A percentile compares a stretch with the other conserved stretches of the same genome.
phyloP scores from a whole-genome alignment of 1,139 yeast species.

The Scheffersomyces quercinus region DNA sequence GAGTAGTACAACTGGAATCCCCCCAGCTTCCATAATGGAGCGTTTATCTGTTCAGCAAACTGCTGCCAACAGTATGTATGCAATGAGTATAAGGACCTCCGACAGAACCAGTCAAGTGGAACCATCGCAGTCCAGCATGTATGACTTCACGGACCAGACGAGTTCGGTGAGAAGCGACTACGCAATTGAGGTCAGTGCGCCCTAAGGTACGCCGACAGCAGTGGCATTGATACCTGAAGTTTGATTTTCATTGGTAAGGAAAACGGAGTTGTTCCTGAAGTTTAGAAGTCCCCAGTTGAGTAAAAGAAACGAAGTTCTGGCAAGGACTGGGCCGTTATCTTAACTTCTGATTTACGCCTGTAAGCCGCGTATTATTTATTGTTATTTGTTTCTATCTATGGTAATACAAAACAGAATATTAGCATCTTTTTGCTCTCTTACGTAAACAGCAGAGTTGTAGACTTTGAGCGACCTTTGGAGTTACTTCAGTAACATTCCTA shows the following conservation, averaged over 20 bases:
- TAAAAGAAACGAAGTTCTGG: no score
- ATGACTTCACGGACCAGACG: constrained; percentile 20
- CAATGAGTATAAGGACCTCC: constrained; percentile 21
- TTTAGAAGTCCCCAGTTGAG: neutral
- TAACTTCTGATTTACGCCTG: no score
- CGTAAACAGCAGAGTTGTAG: no score
- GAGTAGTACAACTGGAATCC: constrained; percentile 62
- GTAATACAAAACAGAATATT: no score
- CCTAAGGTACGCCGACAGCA: no score
- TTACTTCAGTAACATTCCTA: no score
- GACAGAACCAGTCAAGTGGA: constrained; percentile 24
- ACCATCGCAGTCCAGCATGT: constrained; percentile 14
- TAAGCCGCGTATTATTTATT: no score
- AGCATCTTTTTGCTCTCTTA: no score
- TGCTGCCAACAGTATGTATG: constrained; percentile 29
- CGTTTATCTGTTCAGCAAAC: constrained; percentile 40
- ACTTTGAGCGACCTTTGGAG: no score
- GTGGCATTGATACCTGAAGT: no score
- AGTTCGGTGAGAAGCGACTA: constrained; percentile 13
- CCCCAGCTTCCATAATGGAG: constrained; percentile 64
- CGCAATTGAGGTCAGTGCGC: neutral
- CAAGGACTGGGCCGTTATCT: no score
- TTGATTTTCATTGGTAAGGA: neutral
- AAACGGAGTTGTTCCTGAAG: constrained; percentile 2
- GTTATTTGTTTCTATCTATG: no score